Evolutionary conservation across 169 alveolate genomes (phyloP).

Genomic region (Neospora caninum): DNA sequence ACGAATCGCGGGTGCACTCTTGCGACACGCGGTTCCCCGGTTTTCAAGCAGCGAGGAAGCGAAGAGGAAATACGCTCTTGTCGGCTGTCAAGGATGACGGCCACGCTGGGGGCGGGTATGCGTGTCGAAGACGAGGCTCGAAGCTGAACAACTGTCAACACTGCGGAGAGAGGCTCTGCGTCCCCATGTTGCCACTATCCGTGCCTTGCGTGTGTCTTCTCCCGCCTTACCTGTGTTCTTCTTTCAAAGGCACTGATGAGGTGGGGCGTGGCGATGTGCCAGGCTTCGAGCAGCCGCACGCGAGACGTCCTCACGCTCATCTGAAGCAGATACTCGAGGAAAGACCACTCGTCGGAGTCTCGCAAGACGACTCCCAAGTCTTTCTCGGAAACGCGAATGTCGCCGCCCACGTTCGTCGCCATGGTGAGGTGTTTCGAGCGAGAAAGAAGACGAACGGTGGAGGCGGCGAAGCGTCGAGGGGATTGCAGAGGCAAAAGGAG

Average conservation of each 20-base stretch:
- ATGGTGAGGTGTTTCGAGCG: background rate
- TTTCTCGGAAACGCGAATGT: conserved; percentile 36
- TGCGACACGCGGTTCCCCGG: too few species aligned
- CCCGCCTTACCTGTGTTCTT: conserved; percentile 52
- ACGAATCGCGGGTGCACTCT: too few species aligned
- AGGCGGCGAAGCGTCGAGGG: background rate
- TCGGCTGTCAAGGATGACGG: too few species aligned
- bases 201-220: too few species aligned
- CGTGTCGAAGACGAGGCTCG: too few species aligned
- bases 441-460: background rate
- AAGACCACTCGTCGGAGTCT: conserved; percentile 67
- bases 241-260: conserved; percentile 49
- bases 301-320: conserved; percentile 65
- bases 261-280: conserved; percentile 68
- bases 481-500: too few species aligned
- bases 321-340: conserved; percentile 66
- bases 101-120: too few species aligned
- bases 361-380: conserved; percentile 59
- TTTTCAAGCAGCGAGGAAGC: too few species aligned
- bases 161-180: too few species aligned
- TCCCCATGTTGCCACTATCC: too few species aligned
- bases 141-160: too few species aligned
- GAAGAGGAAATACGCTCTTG: too few species aligned
- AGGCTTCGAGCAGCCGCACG: conserved; percentile 67
- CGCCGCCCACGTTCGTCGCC: conserved; percentile 11